A percentile compares a stretch with the other conserved stretches of the same genome.
Evolutionary conservation across 2,329 filamentous ascomycete genomes (phyloP).

Genomic region (Neobulgaria alba): DNA sequence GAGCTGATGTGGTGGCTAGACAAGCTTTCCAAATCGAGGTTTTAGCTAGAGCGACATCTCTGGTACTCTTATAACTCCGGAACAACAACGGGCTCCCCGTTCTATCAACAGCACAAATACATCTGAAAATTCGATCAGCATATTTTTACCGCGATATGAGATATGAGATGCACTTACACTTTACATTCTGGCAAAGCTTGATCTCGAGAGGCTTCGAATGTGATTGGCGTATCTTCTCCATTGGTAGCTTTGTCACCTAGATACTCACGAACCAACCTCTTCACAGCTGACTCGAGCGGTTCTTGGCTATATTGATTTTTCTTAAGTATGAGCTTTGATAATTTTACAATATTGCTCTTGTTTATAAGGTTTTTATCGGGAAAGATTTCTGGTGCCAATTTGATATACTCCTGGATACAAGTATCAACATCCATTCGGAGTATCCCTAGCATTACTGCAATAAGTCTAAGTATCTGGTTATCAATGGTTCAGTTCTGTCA

Average conservation of each 20-base stretch:
- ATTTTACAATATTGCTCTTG: conserved; percentile 10
- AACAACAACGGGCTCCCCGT: conserved; percentile 21
- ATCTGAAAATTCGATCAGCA: no score
- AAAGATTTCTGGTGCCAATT: not conserved
- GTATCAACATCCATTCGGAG: conserved; percentile 28
- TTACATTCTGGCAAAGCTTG: conserved; percentile 17
- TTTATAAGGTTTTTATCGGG: no score
- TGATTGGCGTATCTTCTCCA: no score
- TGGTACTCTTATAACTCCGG: no score
- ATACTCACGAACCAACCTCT: no score
- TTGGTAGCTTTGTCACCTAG: no score
- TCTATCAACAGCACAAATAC: conserved; percentile 3
- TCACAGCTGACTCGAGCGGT: conserved; percentile 22
- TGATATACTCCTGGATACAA: conserved; percentile 25
- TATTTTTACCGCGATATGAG: no score
- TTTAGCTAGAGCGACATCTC: conserved; percentile 24
- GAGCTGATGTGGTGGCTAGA: conserved; percentile 35
- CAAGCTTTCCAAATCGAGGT: conserved; percentile 35
- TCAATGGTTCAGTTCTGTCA: no score
- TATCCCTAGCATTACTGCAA: conserved; percentile 30
- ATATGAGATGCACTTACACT: conserved; percentile 15
- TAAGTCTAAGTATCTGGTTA: conserved; percentile 28
- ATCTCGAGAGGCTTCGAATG: conserved; percentile 14
- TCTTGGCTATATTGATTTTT: conserved; percentile 24
- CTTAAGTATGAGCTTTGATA: conserved; percentile 12